Base-by-base conservation (phyloP, 2,329 filamentous ascomycete species). In the Cadophora luteo-olivacea region DNA sequence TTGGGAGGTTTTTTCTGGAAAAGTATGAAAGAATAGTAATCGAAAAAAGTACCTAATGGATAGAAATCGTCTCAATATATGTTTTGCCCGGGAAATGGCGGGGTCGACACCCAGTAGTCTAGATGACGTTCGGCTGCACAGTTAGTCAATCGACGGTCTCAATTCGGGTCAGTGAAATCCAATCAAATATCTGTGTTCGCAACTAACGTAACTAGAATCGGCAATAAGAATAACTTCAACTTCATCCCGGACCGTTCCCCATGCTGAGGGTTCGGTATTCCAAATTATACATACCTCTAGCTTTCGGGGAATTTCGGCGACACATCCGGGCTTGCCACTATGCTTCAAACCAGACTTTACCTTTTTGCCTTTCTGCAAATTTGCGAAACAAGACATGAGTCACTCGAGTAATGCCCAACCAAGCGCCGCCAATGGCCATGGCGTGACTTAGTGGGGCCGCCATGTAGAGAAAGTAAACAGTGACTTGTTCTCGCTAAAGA, bases 151-250 rank as follows among this genome's bases (percentile, higher is more conserved):
- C 22, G 57, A 60, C 36, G 36, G 57, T 25, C 57, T 45, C 22
- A 22, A 60, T 41, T 60, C 57, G 57, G 57, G 36, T 22, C 33
- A 60, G 33, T 9, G 57, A 36, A 60, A 36, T 6, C 57, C 57
- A 60, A 45, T 45, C 57, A 24, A 36, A 45, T 45, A 22, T n/a
- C 12, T 8, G 25, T 29, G 22, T 41, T 25, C 19, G 38, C 22
- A 24, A 19, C 57, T 25, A 38, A 19, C 12, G 6, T 45, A 45
- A 16, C 33, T 58, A 38, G 32, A 58, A 6, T 25, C 33, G 55
- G 57, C 11, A 38, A 60, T 60, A 60, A 60, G 36, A 25, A 25
- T 12, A 45, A 45, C 41, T 45, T 45, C 19, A 19, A 45, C 12
- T 38, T 45, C 41, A 45, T 16, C 19, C 41, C 41, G 41, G 41